A percentile compares a stretch with the other conserved stretches of the same genome.
Conservation (phyloP, 257 asterid genomes). For the Jacaranda copaia region DNA sequence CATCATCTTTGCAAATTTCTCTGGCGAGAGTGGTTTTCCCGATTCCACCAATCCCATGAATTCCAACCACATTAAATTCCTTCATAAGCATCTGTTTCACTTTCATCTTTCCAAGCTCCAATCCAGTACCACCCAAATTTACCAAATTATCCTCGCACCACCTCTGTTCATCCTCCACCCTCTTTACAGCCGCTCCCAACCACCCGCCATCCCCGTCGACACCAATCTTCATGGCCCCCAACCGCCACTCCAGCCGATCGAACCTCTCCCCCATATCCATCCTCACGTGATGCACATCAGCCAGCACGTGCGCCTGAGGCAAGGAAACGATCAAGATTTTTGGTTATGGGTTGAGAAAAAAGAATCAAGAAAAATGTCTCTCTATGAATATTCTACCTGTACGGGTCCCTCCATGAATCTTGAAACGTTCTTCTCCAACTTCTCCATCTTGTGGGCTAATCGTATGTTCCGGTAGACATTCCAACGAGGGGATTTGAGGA, state of each 20-base stretch:
- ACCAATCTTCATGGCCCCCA: constrained; percentile 79
- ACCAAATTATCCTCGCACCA: constrained; percentile 70
- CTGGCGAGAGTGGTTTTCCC: constrained; percentile 95
- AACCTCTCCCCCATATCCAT: constrained; percentile 73
- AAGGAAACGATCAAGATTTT: background rate
- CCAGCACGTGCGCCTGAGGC: constrained; percentile 81
- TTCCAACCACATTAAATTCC: constrained; percentile 55
- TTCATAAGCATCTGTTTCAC: constrained; percentile 72
- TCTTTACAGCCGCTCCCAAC: constrained; percentile 81
- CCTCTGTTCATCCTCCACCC: constrained; percentile 73
- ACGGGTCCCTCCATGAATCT: constrained; percentile 63
- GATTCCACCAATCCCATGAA: constrained; percentile 88
- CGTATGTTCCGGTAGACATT: constrained; percentile 70
- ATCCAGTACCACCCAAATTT: constrained; percentile 65
- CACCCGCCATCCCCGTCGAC: constrained; percentile 65
- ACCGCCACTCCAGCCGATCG: constrained; percentile 78
- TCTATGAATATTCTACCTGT: constrained; percentile 28
- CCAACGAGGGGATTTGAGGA: constrained; percentile 75
- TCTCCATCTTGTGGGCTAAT: constrained; percentile 81
- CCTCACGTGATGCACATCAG: constrained; percentile 86
- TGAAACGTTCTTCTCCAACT: constrained; percentile 65
- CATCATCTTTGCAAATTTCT: constrained; percentile 76
- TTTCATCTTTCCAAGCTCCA: constrained; percentile 80
- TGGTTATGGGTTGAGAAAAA: background rate
- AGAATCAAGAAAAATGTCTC: background rate